These are phyloP conservation scores for Melanomma pulvis-pyrius DNA, from an alignment of 495 filamentous ascomycete species.

Conservation along the genomic window DNA sequence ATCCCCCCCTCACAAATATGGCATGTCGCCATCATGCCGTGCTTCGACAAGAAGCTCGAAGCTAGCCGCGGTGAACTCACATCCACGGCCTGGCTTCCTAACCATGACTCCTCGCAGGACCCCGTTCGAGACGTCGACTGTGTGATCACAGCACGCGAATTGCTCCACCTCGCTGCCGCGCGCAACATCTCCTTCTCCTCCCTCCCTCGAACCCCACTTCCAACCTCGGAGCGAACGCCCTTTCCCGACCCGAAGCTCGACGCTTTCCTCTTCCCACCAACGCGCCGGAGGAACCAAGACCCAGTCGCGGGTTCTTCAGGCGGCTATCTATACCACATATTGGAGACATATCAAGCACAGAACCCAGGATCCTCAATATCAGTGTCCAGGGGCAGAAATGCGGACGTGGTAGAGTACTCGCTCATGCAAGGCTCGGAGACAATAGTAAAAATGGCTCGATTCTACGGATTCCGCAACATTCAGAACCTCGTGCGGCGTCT, in stretches of 20 bases:
- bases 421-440: slow-evolving; percentile 58
- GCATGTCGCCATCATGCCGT: slow-evolving; percentile 95
- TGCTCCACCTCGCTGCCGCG: slow-evolving; percentile 82
- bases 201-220: slow-evolving; percentile 60
- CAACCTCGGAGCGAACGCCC: slow-evolving; percentile 43
- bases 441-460: slow-evolving; percentile 76
- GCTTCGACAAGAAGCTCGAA: slow-evolving; percentile 98
- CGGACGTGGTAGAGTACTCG: slow-evolving; percentile 83
- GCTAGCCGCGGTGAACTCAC: slow-evolving; percentile 92
- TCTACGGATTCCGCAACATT: slow-evolving; percentile 97
- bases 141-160: slow-evolving; percentile 92
- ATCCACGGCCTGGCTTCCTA: slow-evolving; percentile 66
- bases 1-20: slow-evolving; percentile 81
- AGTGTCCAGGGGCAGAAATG: slow-evolving; percentile 77
- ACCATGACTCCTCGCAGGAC: slow-evolving; percentile 45
- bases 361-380: slow-evolving; percentile 69
- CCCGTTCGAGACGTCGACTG: slow-evolving; percentile 90
- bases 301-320: slow-evolving; percentile 73
- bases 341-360: slow-evolving; percentile 67
- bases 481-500: slow-evolving; percentile 91
- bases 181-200: slow-evolving; percentile 71
- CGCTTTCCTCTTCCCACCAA: slow-evolving; percentile 66
- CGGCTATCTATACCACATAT: slow-evolving; percentile 82
- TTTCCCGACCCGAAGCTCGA: slow-evolving; percentile 75
- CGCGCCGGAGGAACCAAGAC: slow-evolving; percentile 31